phyloP scores from a whole-genome alignment of 192 early-diverging fungal genomes.

The Irineochytrium annulatum region DNA sequence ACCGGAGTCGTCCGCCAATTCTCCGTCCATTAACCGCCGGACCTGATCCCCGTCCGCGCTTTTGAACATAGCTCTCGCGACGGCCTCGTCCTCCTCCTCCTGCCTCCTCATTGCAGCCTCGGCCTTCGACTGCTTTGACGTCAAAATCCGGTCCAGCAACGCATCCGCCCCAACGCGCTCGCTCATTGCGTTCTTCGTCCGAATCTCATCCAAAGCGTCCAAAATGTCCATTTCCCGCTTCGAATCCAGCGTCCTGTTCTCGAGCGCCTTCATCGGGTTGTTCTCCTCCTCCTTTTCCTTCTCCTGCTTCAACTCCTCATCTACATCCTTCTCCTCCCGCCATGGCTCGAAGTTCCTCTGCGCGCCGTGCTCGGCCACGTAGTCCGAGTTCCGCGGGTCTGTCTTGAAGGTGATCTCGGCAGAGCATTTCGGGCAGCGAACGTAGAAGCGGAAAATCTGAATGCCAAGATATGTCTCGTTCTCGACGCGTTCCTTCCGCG shows the following conservation, averaged over 20 bases:
- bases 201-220: slow-evolving; percentile 93
- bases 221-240: slow-evolving; percentile 97
- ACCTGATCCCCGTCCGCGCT: slow-evolving; percentile 63
- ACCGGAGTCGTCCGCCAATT: background rate
- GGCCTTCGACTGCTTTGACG: slow-evolving; percentile 23
- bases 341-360: slow-evolving; percentile 94
- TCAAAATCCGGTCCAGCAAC: slow-evolving; percentile 52
- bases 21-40: slow-evolving; percentile 51
- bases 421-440: slow-evolving; percentile 88
- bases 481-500: slow-evolving; percentile 76
- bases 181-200: slow-evolving; percentile 76
- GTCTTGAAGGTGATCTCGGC: slow-evolving; percentile 99
- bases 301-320: slow-evolving; percentile 52
- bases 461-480: slow-evolving; percentile 53
- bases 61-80: slow-evolving; percentile 62
- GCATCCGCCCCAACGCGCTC: slow-evolving; percentile 72
- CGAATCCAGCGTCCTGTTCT: slow-evolving; percentile 89
- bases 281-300: slow-evolving; percentile 80
- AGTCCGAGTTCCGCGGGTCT: slow-evolving; percentile 92
- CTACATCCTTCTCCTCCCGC: slow-evolving; percentile 63
- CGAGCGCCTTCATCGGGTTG: slow-evolving; percentile 91
- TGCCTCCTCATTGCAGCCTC: slow-evolving; percentile 26
- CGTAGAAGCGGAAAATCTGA: slow-evolving; percentile 58
- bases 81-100: slow-evolving; percentile 61
- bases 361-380: slow-evolving; percentile 89